Evolutionary conservation across 176 grass and related monocot species (phyloP), one percentile per base, ranked within the genome.

Genomic region (Lolium rigidum): DNA sequence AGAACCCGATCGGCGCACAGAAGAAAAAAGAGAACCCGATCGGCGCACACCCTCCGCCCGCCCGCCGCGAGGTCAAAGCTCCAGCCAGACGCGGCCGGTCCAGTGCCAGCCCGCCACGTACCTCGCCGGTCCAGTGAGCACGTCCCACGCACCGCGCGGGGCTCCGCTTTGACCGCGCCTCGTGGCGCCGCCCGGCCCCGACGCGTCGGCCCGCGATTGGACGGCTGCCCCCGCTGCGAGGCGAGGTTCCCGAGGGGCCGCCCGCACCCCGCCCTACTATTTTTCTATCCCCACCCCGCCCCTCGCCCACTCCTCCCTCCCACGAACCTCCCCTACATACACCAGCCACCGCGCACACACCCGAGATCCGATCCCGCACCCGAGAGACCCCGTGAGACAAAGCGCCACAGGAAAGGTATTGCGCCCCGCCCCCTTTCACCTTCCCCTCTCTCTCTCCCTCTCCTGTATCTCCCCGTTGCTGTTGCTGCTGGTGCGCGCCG

Each of bases 201-300:
- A 75, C 82, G 82, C 57, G 82, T 78, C 48, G 74, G 52, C 9
- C 2, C 38, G 11, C 62, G 48, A 85, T 57, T 85, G 83, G 83
- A 48, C 13, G 74, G 47, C 49, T 44, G 20, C 28, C 74, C 73
- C 35, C 21, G 17, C 31, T 25, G 59, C 73, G 20, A 67, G 73
- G 83, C 59, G 83, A 85, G 59, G 31, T 57, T 86, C 62, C 56
- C 84, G 84, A 86, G 21, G 84, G 50, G 63, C 83, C 82, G 38
- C 70, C 54, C 83, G 46, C 74, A 21, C 21, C 21, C 47, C 31
- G 31, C 52, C 73, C 49, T 70, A 11, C 49, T 70, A 11, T 84
- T 84, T 62, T 38, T 52, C 47, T 50, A 21, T 46, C 64, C 80
- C 48, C 69, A 73, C 14, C 48, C 50, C 80, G 20, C 0, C n/a